Evolutionary conservation across 495 filamentous ascomycete genomes (phyloP), one percentile per base, ranked within the genome.

Genomic region (Apiosordaria backusii): DNA sequence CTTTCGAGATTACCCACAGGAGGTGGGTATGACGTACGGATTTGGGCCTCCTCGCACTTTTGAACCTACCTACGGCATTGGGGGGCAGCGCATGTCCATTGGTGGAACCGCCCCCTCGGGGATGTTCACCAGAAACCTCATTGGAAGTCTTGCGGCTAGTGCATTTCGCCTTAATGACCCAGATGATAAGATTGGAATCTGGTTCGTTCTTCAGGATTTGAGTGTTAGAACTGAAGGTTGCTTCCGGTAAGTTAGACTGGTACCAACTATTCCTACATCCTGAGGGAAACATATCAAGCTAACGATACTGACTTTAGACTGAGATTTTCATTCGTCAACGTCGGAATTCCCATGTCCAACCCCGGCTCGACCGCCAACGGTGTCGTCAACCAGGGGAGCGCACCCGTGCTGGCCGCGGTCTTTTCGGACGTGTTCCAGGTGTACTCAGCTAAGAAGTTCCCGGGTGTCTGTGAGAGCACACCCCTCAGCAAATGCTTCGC

Each of bases 91-190:
- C 6, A 68, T 80, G 69, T 78, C 74, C 63, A 75, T 82, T 29
- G 77, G 69, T 50, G 72, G 71, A 16, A 74, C 67, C 60, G 73
- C 74, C 27, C 89, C 89, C 0, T 86, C 87, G 40, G 93, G 93
- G 72, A 97, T 97, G 93, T 98, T 95, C 78, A 97, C 95, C 0
- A 80, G 95, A 60, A 99, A 99, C 72, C 85, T 99, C 55, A 98
- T 99, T 65, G 95, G 95, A 18, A 97, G 92, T 74, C 81, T 97
- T 25, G 89, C 90, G 57, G 93, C 93, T 57, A 96, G 92, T 74
- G 95, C 95, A 3, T 96, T 94, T 76, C 87, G 90, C 58, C 82
- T 99, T 61, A 88, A 86, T 0, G 93, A 99, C 66, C 86, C 89
- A 0, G 85, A 90, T 52, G 89, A 92, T 68, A 90, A 92, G 75